Conservation (phyloP, 306 rosid genomes). For the Lotus japonicus region DNA sequence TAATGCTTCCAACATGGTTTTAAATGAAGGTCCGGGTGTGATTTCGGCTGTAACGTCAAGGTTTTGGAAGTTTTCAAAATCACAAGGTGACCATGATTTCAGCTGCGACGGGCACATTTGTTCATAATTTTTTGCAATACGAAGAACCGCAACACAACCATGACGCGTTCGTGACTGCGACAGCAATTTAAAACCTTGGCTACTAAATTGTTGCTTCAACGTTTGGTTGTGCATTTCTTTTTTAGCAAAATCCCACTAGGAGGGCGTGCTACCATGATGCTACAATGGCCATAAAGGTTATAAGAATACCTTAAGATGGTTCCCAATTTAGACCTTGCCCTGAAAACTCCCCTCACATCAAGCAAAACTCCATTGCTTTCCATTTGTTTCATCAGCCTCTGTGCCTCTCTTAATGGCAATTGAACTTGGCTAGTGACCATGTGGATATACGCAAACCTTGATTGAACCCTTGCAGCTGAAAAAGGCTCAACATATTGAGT, state of each 20-base stretch:
- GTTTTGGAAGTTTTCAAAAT: too few species aligned
- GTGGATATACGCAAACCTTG: constrained; percentile 53
- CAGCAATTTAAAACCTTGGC: too few species aligned
- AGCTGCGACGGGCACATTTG: too few species aligned
- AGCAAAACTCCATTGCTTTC: constrained; percentile 50
- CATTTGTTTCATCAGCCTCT: constrained; percentile 51
- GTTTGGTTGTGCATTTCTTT: constrained; percentile 62
- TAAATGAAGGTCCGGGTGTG: too few species aligned
- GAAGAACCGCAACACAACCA: too few species aligned
- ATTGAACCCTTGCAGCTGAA: constrained; percentile 43
- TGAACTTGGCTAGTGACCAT: constrained; percentile 71
- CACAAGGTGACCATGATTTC: too few species aligned
- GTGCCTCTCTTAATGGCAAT: constrained; percentile 47
- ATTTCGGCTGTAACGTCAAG: too few species aligned
- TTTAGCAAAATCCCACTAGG: constrained; percentile 57
- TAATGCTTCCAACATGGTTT: too few species aligned
- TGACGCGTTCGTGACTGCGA: too few species aligned
- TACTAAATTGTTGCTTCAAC: constrained; percentile 10
- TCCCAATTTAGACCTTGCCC: constrained; percentile 70
- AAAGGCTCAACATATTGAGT: constrained; percentile 64
- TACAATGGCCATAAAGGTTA: constrained; percentile 54
- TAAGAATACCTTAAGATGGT: constrained; percentile 61
- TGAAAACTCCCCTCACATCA: constrained; percentile 49
- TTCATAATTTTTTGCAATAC: too few species aligned
- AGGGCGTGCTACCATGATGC: constrained; percentile 51